Base-by-base conservation (phyloP, 352 stramenopile species). In the Phytophthora palmivora region DNA sequence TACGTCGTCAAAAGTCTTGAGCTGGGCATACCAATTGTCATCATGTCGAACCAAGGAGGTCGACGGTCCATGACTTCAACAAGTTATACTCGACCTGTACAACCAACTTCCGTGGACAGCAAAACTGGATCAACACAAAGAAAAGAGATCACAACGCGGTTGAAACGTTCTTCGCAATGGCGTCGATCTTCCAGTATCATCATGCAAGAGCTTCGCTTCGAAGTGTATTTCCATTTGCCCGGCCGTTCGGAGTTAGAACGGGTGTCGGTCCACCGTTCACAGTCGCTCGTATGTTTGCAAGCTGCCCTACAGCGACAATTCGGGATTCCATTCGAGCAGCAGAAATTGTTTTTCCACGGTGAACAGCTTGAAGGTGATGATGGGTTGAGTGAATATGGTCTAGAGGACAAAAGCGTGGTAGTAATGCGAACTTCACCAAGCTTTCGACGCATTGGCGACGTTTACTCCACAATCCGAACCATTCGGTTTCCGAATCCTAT, bases 351-450 rank as follows among this genome's bases (percentile, higher is more conserved):
- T 50, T 75, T 81, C 43, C 72, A 87, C 4, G 76, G 70, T 12
- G 79, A 89, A 14, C 37, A 81, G 19, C 76, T 92, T 15, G 70
- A 90, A 53, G 79, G 80, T 14, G 71, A 89, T 49, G 79, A 89
- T 38, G 82, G 91, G 28, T 60, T 92, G 16, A 28, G 52, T 5
- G 74, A 68, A 43, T 87, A 89, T 58, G 79, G 76, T 8, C 70
- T 92, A 41, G 64, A 85, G 37, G 69, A 87, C 34, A 67, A 72
- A 26, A 86, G 76, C 24, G 68, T 85, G 2, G 37, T 92, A 36
- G 72, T 78, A 8, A 59, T 92, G 22, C 65, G 64, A 33, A 61
- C 75, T 3, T 62, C 67, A 4, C 85, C 84, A 38, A 70, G 65
- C 6, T 88, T 78, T 50, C 79, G 84, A 9, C 61, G 71, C 21